These are phyloP conservation scores for Naegleria gruberi DNA, from an alignment of 208 protist genomes.

Conservation along the genomic window DNA sequence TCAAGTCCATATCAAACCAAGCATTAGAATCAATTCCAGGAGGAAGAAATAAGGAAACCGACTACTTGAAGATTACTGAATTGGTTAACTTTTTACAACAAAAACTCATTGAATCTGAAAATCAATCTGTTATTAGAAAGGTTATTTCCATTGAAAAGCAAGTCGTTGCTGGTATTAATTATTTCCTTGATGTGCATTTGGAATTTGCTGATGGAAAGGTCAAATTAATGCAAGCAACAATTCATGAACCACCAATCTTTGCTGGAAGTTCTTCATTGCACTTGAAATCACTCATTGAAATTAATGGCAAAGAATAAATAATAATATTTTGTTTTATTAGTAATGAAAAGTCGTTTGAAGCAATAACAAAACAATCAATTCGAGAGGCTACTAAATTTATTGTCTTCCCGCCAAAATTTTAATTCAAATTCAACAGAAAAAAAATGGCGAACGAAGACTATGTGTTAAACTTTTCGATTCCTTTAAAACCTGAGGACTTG, in stretches of 20 bases:
- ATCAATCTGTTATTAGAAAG: neutral
- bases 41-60: neutral
- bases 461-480: slow-evolving; percentile 7
- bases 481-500: neutral
- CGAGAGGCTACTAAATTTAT: too few species aligned
- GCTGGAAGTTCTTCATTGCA: neutral
- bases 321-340: too few species aligned
- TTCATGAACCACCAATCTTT: neutral
- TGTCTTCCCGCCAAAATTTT: too few species aligned
- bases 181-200: neutral
- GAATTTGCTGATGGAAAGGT: neutral
- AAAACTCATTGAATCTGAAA: neutral
- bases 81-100: neutral
- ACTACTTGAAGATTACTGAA: neutral
- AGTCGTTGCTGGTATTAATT: neutral
- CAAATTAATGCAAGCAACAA: neutral
- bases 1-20: too few species aligned
- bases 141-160: neutral
- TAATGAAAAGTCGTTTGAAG: too few species aligned
- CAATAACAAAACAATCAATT: too few species aligned
- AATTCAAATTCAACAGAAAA: too few species aligned
- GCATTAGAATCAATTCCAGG: neutral
- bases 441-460: too few species aligned
- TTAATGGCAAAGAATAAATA: neutral
- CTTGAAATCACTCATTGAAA: neutral